phyloP scores from a whole-genome alignment of 805 yeast species.

The Starmera caribaea region DNA sequence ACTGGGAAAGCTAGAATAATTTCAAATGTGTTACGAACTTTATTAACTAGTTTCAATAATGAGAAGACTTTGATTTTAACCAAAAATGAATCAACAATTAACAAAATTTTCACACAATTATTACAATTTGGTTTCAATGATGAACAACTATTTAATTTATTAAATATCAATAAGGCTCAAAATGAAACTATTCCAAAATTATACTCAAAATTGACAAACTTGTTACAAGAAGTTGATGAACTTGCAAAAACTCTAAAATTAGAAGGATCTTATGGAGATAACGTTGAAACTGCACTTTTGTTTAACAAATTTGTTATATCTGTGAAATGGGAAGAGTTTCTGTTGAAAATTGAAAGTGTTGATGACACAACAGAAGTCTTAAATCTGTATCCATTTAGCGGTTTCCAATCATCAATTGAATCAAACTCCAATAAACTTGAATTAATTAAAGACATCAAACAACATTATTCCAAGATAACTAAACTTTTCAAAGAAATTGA shows the following conservation, averaged over 20 bases:
- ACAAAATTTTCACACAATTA: neutral
- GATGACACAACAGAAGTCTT: neutral
- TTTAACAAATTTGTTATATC: conserved; percentile 21
- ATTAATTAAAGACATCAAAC: neutral
- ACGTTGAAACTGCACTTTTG: conserved; percentile 24
- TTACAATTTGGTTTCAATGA: neutral
- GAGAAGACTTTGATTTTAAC: conserved; percentile 8
- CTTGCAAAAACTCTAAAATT: conserved; percentile 21
- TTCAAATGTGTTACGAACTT: conserved; percentile 13
- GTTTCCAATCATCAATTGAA: neutral
- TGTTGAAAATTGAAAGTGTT: neutral
- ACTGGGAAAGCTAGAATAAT: conserved; percentile 35
- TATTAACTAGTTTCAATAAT: conserved; percentile 13
- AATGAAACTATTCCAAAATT: too few species aligned
- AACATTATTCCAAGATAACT: conserved; percentile 9
- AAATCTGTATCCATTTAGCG: conserved; percentile 9
- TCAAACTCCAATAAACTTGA: neutral
- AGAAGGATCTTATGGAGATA: conserved; percentile 28
- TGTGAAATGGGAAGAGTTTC: conserved; percentile 6
- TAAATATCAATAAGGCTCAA: neutral
- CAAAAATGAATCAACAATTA: conserved; percentile 1
- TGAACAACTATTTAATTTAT: conserved; percentile 2
- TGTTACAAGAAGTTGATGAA: conserved; percentile 18
- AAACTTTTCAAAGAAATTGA: conserved; percentile 16
- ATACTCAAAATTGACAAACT: conserved; percentile 6